phyloP scores from a whole-genome alignment of 306 rosid genomes.

The Delonix regia region DNA sequence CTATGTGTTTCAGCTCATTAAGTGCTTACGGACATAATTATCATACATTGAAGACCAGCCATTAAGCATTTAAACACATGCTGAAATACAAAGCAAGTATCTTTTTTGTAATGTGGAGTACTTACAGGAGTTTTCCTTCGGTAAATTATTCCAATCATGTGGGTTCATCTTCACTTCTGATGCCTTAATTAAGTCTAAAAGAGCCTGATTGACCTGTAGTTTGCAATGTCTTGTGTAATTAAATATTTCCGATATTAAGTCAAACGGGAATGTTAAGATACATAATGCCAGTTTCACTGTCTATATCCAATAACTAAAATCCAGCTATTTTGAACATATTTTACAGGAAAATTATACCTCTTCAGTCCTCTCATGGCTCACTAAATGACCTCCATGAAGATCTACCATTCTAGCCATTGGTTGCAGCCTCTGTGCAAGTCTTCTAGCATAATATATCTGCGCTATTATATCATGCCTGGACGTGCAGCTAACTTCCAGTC shows the following conservation, averaged over 20 bases:
- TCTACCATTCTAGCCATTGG: constrained; percentile 93
- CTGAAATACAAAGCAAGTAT: constrained; percentile 3
- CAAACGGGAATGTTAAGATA: constrained; percentile 3
- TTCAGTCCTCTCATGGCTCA: constrained; percentile 86
- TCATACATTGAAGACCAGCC: constrained; percentile 34
- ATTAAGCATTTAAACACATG: constrained; percentile 34
- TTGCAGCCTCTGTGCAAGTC: constrained; percentile 77
- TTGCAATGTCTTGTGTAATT: constrained; percentile 2
- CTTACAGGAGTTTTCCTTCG: constrained; percentile 60
- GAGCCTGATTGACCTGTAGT: constrained; percentile 87
- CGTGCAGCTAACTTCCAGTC: constrained; percentile 23
- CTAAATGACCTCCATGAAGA: constrained; percentile 95
- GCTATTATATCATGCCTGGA: constrained; percentile 90
- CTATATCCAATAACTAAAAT: not conserved
- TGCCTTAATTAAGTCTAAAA: constrained; percentile 72
- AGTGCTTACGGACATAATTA: constrained; percentile 23
- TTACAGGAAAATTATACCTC: constrained; percentile 62
- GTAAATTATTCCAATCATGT: constrained; percentile 84
- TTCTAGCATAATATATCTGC: constrained; percentile 72
- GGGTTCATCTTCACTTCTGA: constrained; percentile 60
- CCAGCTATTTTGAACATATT: not conserved
- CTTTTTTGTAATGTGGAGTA: not conserved
- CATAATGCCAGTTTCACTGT: constrained; percentile 10
- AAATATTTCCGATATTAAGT: not conserved
- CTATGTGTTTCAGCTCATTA: constrained; percentile 25